Conservation (phyloP, 78 protist genomes). For the Chrysochromulina parva region DNA sequence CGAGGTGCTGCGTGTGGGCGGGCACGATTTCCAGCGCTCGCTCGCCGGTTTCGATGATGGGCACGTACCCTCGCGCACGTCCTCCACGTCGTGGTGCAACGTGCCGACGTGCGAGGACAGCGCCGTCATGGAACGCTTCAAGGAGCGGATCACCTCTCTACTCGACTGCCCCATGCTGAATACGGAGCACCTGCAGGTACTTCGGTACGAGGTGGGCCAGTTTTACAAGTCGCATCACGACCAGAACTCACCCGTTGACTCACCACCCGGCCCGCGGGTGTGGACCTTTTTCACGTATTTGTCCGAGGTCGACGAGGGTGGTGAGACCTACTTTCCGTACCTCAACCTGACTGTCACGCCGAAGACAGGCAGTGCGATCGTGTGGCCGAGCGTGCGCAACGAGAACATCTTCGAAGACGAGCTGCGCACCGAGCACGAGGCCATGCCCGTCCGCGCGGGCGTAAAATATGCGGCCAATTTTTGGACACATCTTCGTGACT, state of each 20-base stretch:
- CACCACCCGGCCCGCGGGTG: background rate
- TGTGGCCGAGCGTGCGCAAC: background rate
- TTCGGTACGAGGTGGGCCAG: background rate
- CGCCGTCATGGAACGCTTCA: background rate
- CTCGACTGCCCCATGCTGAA: background rate
- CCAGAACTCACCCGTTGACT: background rate
- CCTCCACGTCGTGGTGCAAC: background rate
- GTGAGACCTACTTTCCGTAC: background rate
- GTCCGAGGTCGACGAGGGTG: background rate
- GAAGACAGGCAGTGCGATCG: background rate
- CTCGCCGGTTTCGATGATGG: background rate
- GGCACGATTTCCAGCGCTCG: background rate
- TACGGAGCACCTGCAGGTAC: constrained; percentile 6
- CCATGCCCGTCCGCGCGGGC: background rate
- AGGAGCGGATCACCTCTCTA: background rate
- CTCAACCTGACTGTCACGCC: background rate
- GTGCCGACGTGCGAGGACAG: background rate
- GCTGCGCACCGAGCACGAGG: background rate
- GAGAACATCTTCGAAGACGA: background rate
- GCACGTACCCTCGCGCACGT: background rate
- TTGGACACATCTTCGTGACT: constrained; percentile 5
- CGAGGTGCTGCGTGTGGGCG: background rate
- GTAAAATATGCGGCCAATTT: background rate
- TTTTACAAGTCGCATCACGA: background rate
- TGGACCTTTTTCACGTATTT: background rate